Evolutionary conservation across 2,329 filamentous ascomycete genomes (phyloP).

Genomic region (Clarireedia paspali): DNA sequence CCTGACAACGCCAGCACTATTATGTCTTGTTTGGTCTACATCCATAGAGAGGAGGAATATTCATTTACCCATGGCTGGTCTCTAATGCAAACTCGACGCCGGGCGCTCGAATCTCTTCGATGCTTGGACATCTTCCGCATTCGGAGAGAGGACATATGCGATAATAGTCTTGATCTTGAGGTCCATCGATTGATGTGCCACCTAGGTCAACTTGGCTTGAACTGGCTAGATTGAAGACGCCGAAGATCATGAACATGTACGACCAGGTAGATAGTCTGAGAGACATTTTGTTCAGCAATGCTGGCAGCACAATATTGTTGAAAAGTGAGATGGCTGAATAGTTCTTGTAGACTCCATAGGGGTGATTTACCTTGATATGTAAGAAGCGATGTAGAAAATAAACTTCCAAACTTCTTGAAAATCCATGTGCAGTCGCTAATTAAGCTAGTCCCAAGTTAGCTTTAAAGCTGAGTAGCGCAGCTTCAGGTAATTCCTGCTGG

Average conservation of each 20-base stretch:
- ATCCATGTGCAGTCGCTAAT: neutral
- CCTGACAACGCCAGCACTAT: neutral
- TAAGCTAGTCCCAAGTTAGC: neutral
- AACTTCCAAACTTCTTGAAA: neutral
- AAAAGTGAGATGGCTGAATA: neutral
- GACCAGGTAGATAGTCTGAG: neutral
- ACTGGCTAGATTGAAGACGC: neutral
- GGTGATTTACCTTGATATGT: neutral
- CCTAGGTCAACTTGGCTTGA: neutral
- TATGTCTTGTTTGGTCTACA: neutral
- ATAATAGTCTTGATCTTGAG: neutral
- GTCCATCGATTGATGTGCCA: neutral
- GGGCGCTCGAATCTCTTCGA: neutral
- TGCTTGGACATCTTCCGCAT: neutral
- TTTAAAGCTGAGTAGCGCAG: neutral
- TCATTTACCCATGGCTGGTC: neutral
- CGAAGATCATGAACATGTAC: neutral
- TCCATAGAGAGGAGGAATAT: neutral
- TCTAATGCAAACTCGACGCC: neutral
- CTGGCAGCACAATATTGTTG: neutral
- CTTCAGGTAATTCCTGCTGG: neutral
- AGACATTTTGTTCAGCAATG: neutral
- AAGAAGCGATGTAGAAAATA: neutral
- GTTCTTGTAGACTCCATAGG: neutral
- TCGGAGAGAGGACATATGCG: neutral